Base-by-base conservation (phyloP, 2,329 filamentous ascomycete genomes). In the Beauveria sp. region DNA sequence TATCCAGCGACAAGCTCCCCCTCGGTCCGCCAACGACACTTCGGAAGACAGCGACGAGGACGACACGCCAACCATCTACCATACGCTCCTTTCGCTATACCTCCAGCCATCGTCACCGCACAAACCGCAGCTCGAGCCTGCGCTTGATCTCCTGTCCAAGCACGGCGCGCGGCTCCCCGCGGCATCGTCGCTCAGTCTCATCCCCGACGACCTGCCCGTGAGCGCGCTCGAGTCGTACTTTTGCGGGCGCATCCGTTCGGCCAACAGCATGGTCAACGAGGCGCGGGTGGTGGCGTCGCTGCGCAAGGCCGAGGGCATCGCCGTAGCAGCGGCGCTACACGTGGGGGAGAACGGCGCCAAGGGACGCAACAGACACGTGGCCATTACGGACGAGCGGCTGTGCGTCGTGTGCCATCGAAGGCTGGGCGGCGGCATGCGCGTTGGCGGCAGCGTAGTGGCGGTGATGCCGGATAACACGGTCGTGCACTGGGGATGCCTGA, bases 341-440 rank as follows among this genome's bases (percentile, higher is more conserved):
- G 80, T 97, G 1, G 93, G 92, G 5, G 34, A 16, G 34, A 37
- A 16, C 2, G 20, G 5, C 51, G 26, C 22, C n/a, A 40, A 28
- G 22, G 81, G 81, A 12, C 76, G 80, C 57, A 84, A 82, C 66
- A 75, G 82, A 59, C 83, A 91, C 66, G 92, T 97, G 12, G 84
- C 91, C 22, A 86, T 99, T 56, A 85, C 84, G 10, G 93, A 99
- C 68, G 93, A 97, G 70, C 81, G 91, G 56, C 88, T 96, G 59
- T 99, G 94, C 72, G 87, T 89, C 14, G 90, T 96, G 18, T 99
- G 94, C 72, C 89, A 96, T 73, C 97, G 97, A 79, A 81, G 94
- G 66, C 83, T 99, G 65, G 93, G 92, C 1, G 89, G 91, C 1
- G 73, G 73, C 70, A 97, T 97, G 80, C 79, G 94, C 63, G 84